Base-by-base conservation (phyloP, 2,329 filamentous ascomycete species). In the Ophiocordyceps polyrhachis-furcata region DNA sequence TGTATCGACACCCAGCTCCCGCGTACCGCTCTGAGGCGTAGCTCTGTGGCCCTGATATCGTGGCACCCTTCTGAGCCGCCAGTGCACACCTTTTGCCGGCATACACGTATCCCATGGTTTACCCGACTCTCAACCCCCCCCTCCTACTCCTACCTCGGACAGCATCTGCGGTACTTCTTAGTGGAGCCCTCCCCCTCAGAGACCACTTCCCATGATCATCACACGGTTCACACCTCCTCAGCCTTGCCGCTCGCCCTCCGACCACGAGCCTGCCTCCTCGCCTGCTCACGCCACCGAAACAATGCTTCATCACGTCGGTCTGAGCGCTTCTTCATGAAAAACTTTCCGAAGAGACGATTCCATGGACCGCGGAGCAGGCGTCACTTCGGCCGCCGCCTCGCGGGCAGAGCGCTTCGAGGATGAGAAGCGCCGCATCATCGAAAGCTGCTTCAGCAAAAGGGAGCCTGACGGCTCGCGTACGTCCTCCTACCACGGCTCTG, bases 361-460 rank as follows among this genome's bases (percentile, higher is more conserved):
- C 47, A 64, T 64, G 62, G 62, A 64, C 55, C 60, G 59, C 58
- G 61, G 59, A 53, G 55, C 55, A 4, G 25, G 25, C 25, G 25
- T 28, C 25, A 28, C 25, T 49, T 56, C 55, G 51, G 52, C 58
- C 46, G 55, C 59, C 51, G 53, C 55, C 52, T 58, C 52, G 49
- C 60, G 61, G 53, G 89, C 89, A 45, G 86, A 94, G 66, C 76
- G 78, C 55, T 98, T 96, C 61, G 91, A 98, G 62, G 87, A 96
- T 58, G 91, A 98, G 71, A 94, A 95, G 71, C 74, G 77, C 60
- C 79, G 91, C 59, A 95, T 98, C 56, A 81, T 93, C 51, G 83
- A 93, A 50, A 94, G 84, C 63, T 95, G 88, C 66, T 98, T 96
- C 68, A 75, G 70, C 61, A 95, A 93, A 68, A 81, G 80, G 56